phyloP scores from a whole-genome alignment of 2,329 filamentous ascomycete genomes.

The Sclerotinia borealis region DNA sequence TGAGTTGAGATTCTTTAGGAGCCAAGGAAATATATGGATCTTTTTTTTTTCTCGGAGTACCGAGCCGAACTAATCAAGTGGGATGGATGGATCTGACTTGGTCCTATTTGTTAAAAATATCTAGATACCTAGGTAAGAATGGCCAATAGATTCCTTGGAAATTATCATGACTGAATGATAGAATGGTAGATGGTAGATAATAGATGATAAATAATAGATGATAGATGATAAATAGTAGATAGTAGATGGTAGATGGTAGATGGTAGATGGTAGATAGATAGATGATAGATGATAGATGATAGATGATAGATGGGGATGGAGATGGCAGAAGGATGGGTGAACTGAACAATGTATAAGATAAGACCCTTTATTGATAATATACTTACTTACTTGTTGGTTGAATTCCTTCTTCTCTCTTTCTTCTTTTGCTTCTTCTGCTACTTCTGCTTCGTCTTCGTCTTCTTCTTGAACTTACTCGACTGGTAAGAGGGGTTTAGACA shows the following conservation, averaged over 20 bases:
- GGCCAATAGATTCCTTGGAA: not conserved
- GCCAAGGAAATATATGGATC: not conserved
- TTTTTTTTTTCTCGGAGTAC: not conserved
- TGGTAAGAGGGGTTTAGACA: not conserved
- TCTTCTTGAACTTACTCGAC: not conserved
- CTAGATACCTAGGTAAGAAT: not conserved
- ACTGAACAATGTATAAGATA: no score
- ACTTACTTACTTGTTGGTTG: no score
- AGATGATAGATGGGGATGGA: no score
- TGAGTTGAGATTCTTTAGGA: no score
- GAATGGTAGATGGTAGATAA: no score
- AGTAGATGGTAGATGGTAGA: no score
- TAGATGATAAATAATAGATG: no score
- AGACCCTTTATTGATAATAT: no score
- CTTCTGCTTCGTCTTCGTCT: not conserved
- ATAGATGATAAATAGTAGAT: no score
- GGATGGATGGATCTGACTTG: not conserved
- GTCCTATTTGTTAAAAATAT: not conserved
- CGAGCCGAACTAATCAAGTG: not conserved
- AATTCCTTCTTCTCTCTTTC: not conserved
- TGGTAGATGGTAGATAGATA: no score
- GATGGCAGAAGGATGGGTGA: no score
- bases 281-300: no score
- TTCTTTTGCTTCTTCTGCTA: not conserved
- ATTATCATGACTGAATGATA: not conserved